Conservation (phyloP, 352 stramenopile genomes). For the Globisporangium middletonii region DNA sequence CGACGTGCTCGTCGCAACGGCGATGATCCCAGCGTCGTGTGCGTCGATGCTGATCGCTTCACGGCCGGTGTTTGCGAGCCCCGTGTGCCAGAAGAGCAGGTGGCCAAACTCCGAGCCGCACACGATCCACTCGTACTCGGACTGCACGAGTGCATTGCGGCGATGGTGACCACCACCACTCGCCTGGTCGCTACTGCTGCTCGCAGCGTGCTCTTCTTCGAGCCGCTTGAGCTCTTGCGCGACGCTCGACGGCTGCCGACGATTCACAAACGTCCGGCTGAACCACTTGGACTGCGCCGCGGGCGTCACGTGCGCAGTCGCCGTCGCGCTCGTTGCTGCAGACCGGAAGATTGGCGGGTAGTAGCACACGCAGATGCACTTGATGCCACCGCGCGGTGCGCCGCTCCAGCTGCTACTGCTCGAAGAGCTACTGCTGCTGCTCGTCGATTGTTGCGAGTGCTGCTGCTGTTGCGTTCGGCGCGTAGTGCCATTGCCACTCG, state of each 20-base stretch:
- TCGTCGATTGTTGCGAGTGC: not conserved
- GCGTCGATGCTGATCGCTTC: conserved; percentile 47
- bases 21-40: conserved; percentile 42
- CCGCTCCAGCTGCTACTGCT: not conserved
- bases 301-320: conserved; percentile 5
- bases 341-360: conserved; percentile 53
- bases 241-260: conserved; percentile 11
- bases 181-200: not conserved
- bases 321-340: conserved; percentile 1
- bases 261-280: conserved; percentile 26
- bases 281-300: conserved; percentile 27
- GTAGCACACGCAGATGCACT: conserved; percentile 40
- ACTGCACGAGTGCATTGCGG: conserved; percentile 30
- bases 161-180: not conserved
- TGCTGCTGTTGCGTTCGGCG: not conserved
- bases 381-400: not conserved
- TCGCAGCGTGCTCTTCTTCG: conserved; percentile 4
- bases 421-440: not conserved
- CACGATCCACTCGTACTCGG: conserved; percentile 56
- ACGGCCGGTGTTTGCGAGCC: conserved; percentile 26
- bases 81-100: conserved; percentile 68
- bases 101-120: conserved; percentile 59
- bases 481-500: not conserved
- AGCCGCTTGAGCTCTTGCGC: conserved; percentile 12
- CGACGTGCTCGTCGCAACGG: conserved; percentile 30